A percentile compares a stretch with the other conserved stretches of the same genome.
Conservation (phyloP, 768 basidiomycete genomes). For the Antrodiella citrinella region DNA sequence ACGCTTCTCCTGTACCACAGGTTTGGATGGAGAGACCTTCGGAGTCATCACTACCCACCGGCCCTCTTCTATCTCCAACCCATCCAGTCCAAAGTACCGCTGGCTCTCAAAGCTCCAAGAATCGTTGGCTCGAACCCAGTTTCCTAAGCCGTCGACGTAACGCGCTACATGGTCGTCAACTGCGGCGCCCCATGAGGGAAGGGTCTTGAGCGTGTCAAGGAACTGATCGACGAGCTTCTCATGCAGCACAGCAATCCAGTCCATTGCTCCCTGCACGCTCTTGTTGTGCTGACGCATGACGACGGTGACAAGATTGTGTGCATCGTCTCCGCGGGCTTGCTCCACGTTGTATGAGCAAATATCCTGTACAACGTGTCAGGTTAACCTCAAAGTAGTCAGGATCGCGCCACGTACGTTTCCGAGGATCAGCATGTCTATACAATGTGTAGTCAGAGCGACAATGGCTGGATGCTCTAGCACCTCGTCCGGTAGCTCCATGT, state of each 20-base stretch:
- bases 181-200: slow-evolving; percentile 23
- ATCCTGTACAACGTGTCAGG: slow-evolving; percentile 13
- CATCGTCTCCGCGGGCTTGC: slow-evolving; percentile 19
- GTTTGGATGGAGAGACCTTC: too few species aligned
- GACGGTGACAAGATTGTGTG: slow-evolving; percentile 21
- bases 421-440: slow-evolving; percentile 56
- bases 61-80: too few species aligned
- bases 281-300: slow-evolving; percentile 17
- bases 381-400: too few species aligned
- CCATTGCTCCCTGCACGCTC: slow-evolving; percentile 13
- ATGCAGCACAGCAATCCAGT: slow-evolving; percentile 14
- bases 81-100: slow-evolving; percentile 24
- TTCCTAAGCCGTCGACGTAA: slow-evolving; percentile 20
- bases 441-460: slow-evolving; percentile 41
- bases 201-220: slow-evolving; percentile 12
- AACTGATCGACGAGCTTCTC: slow-evolving; percentile 11
- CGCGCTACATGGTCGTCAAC: slow-evolving; percentile 18
- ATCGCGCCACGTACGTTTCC: slow-evolving; percentile 42
- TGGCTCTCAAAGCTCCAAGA: slow-evolving; percentile 25
- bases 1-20: too few species aligned
- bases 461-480: slow-evolving; percentile 48
- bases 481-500: slow-evolving; percentile 51
- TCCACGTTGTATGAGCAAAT: slow-evolving; percentile 23
- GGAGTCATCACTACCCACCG: too few species aligned
- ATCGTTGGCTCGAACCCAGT: slow-evolving; percentile 19